These are phyloP conservation scores for Domatiomyces catenatus DNA, from an alignment of 2,329 filamentous ascomycete species.

Conservation along the genomic window DNA sequence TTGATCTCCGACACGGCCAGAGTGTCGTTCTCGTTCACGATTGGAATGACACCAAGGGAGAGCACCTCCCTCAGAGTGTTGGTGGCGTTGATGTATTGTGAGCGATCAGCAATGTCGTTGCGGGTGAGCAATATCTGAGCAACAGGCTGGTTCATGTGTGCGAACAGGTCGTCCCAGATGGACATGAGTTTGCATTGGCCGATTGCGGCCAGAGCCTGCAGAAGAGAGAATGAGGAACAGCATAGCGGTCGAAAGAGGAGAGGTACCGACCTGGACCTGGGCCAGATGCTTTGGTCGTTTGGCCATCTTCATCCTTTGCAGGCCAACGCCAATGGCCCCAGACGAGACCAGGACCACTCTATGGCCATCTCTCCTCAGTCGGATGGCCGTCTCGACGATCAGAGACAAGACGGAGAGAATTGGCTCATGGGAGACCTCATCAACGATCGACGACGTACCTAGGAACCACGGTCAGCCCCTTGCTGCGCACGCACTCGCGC, in stretches of 20 bases:
- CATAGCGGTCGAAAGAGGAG: background rate
- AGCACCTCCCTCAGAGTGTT: constrained; percentile 84
- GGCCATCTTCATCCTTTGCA: constrained; percentile 76
- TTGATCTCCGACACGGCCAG: constrained; percentile 96
- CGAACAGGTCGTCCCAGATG: constrained; percentile 87
- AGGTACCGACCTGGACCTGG: constrained; percentile 52
- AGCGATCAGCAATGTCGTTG: constrained; percentile 90
- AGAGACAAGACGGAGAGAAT: constrained; percentile 77
- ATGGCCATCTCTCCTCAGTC: constrained; percentile 77
- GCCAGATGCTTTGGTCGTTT: constrained; percentile 81
- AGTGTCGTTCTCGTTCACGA: constrained; percentile 98
- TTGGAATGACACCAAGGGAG: constrained; percentile 90
- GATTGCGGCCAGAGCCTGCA: constrained; percentile 74
- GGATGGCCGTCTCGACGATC: constrained; percentile 87
- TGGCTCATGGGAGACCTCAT: constrained; percentile 88
- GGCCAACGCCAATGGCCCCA: constrained; percentile 84
- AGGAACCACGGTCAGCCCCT: constrained; percentile 6
- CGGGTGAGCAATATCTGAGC: constrained; percentile 88
- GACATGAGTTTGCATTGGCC: constrained; percentile 91
- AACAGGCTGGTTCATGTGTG: constrained; percentile 73
- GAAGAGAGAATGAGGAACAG: constrained; percentile 1
- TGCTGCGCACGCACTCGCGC: constrained; percentile 1
- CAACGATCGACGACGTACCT: constrained; percentile 98
- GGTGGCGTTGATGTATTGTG: constrained; percentile 90
- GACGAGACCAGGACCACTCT: constrained; percentile 93